A percentile compares a stretch with the other conserved stretches of the same genome.
Conservation (phyloP, 2,329 filamentous ascomycete species). For the Cryphonectria carpinicola region DNA sequence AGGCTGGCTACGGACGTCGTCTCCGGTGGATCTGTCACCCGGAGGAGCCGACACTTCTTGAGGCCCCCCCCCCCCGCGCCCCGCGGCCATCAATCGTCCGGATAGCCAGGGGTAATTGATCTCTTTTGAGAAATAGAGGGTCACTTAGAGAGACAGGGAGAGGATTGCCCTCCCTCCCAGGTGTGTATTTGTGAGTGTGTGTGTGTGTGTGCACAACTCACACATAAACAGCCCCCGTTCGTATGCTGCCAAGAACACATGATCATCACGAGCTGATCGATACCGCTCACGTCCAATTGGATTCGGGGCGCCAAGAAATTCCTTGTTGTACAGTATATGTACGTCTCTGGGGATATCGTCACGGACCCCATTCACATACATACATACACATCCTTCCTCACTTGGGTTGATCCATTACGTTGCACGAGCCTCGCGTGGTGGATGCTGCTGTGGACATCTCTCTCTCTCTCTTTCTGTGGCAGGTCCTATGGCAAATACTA, state of each 20-base stretch:
- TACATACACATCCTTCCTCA: neutral
- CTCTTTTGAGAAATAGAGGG: neutral
- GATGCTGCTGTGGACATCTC: neutral
- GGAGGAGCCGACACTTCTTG: neutral
- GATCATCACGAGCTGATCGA: neutral
- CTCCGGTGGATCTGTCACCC: conserved; percentile 1
- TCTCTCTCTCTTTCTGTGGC: neutral
- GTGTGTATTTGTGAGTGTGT: neutral
- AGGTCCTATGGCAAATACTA: neutral
- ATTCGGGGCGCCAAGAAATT: neutral
- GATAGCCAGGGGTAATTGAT: neutral
- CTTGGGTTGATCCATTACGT: neutral
- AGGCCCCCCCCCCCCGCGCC: neutral
- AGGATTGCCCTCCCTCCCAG: neutral
- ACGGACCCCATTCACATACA: neutral
- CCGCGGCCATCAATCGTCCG: neutral
- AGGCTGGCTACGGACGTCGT: conserved; percentile 5
- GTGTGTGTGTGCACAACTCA: neutral
- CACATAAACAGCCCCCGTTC: neutral
- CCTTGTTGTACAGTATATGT: neutral
- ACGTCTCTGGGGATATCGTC: neutral
- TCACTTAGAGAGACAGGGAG: neutral
- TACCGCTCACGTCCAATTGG: conserved; percentile 1
- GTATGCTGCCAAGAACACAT: neutral
- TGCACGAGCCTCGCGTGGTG: neutral